Conservation (phyloP, 2,329 filamentous ascomycete genomes). For the Rutstroemia sp. region DNA sequence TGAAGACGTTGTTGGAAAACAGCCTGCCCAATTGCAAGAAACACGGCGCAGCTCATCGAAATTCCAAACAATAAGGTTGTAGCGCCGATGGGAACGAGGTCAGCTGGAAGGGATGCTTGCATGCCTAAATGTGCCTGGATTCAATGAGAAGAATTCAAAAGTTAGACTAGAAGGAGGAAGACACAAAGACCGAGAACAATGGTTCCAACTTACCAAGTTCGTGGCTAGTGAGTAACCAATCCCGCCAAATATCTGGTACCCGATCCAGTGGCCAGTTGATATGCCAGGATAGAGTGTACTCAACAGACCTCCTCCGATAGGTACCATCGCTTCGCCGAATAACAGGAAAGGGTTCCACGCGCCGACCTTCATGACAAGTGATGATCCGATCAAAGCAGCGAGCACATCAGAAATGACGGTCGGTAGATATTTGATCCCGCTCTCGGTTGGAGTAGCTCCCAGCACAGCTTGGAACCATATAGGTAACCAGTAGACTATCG, state of each 20-base stretch:
- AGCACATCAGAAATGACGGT: conserved; percentile 20
- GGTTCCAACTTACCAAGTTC: background rate
- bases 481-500: conserved; percentile 33
- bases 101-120: background rate
- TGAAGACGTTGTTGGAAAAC: conserved; percentile 1
- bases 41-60: conserved; percentile 1
- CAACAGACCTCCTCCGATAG: conserved; percentile 3
- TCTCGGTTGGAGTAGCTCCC: conserved; percentile 27
- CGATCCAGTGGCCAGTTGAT: background rate
- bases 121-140: conserved; percentile 1
- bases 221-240: conserved; percentile 24
- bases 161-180: background rate
- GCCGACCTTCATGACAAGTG: background rate
- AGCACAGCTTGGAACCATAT: conserved; percentile 41
- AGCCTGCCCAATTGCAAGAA: conserved; percentile 5
- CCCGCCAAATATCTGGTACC: background rate
- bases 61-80: conserved; percentile 4
- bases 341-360: conserved; percentile 2
- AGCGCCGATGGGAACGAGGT: conserved; percentile 2
- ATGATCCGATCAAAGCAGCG: background rate
- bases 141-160: background rate
- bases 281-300: background rate
- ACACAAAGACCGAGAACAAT: background rate
- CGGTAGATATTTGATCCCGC: conserved; percentile 33
- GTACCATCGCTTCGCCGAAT: background rate